Conservation (phyloP, 2,329 filamentous ascomycete species). For the Penicillium hordei region DNA sequence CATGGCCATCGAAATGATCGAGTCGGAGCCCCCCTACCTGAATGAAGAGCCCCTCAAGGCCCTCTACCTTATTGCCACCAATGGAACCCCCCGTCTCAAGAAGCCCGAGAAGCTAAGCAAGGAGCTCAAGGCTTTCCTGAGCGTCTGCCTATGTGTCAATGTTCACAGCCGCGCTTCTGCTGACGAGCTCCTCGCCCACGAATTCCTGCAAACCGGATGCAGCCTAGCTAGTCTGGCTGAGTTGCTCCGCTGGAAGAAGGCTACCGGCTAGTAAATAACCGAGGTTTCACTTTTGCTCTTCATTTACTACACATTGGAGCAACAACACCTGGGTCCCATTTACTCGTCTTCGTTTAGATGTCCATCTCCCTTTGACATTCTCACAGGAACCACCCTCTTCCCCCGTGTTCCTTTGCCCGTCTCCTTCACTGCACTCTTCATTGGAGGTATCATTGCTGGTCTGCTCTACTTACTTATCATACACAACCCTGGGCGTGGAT, state of each 20-base stretch:
- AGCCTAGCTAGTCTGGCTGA: constrained; percentile 78
- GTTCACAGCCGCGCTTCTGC: constrained; percentile 92
- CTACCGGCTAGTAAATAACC: constrained; percentile 36
- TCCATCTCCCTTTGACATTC: constrained; percentile 23
- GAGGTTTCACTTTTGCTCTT: neutral
- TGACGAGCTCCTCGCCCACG: constrained; percentile 82
- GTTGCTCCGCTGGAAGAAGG: constrained; percentile 68
- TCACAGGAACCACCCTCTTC: constrained; percentile 17
- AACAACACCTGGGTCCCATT: constrained; percentile 36
- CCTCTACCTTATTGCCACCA: constrained; percentile 94
- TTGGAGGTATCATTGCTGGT: constrained; percentile 1
- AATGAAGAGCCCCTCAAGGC: constrained; percentile 98
- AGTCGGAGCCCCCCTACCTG: constrained; percentile 94
- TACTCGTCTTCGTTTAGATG: constrained; percentile 28
- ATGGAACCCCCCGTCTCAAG: constrained; percentile 94
- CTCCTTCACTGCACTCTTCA: constrained; percentile 2
- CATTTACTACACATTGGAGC: constrained; percentile 24
- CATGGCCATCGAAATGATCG: constrained; percentile 99
- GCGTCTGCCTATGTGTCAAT: constrained; percentile 93
- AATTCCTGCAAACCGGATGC: constrained; percentile 93
- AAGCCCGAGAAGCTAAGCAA: constrained; percentile 97
- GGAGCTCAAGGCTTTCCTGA: constrained; percentile 95
- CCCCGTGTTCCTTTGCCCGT: neutral
- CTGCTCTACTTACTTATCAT: constrained; percentile 7
- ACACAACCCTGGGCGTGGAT: constrained; percentile 33